These are phyloP conservation scores for Colletotrichum neosansevieriae DNA, from an alignment of 2,329 filamentous ascomycete genomes.

Conservation along the genomic window DNA sequence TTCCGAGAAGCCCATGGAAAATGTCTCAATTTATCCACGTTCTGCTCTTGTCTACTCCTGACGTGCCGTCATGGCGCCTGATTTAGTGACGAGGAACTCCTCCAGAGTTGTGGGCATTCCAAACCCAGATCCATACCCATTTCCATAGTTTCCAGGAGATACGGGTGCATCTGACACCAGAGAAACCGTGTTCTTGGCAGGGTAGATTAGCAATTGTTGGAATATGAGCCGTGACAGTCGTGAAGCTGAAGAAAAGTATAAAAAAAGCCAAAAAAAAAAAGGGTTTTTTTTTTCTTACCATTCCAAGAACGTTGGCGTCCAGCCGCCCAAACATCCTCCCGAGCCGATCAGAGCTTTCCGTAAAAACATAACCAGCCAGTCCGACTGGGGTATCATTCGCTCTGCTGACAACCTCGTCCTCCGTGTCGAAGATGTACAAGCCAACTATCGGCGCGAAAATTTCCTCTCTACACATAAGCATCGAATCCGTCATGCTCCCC, in stretches of 20 bases:
- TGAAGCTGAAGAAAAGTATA: neutral
- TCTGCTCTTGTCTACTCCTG: neutral
- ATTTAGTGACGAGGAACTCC: slow-evolving; percentile 33
- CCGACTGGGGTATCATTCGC: slow-evolving; percentile 79
- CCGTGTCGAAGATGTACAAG: slow-evolving; percentile 76
- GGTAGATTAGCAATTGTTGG: no score
- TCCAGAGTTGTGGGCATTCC: slow-evolving; percentile 21
- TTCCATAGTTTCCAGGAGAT: slow-evolving; percentile 13
- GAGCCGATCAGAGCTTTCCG: slow-evolving; percentile 54
- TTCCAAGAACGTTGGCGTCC: slow-evolving; percentile 75
- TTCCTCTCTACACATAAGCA: slow-evolving; percentile 77
- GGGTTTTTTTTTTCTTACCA: slow-evolving; percentile 49
- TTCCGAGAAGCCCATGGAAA: neutral
- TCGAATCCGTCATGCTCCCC: slow-evolving; percentile 73
- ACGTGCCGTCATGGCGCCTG: slow-evolving; percentile 26
- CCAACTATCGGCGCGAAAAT: slow-evolving; percentile 82
- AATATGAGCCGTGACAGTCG: no score
- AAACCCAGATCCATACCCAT: slow-evolving; percentile 17
- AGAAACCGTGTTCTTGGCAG: slow-evolving; percentile 28
- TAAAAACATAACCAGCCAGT: slow-evolving; percentile 82
- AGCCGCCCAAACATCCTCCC: slow-evolving; percentile 61
- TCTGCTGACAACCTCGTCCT: slow-evolving; percentile 76
- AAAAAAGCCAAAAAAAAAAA: neutral
- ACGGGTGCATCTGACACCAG: slow-evolving; percentile 21
- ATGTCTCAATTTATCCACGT: no score